Conservation (phyloP, 108 stramenopile species). For the Cylindrotheca closterium region DNA sequence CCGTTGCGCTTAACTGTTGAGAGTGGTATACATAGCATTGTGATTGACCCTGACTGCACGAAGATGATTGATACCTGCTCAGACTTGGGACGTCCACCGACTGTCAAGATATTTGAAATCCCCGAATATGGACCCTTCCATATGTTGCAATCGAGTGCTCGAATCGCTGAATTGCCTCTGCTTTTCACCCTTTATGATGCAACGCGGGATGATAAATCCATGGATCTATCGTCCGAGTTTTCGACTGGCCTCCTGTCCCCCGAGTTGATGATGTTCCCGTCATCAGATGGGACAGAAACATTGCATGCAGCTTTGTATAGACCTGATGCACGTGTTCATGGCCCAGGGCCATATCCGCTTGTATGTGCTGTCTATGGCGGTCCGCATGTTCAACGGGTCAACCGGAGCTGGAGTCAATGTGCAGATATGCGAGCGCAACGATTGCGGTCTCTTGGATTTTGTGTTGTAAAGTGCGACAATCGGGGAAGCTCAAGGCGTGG, state of each 20-base stretch:
- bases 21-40: constrained; percentile 66
- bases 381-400: constrained; percentile 92
- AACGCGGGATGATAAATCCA: constrained; percentile 39
- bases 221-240: constrained; percentile 15
- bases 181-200: constrained; percentile 49
- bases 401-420: constrained; percentile 70
- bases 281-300: constrained; percentile 53
- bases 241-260: constrained; percentile 41
- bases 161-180: constrained; percentile 13
- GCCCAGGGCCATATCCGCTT: constrained; percentile 85
- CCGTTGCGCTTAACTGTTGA: constrained; percentile 57
- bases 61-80: constrained; percentile 59
- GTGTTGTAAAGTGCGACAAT: constrained; percentile 95
- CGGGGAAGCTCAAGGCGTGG: constrained; percentile 90
- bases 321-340: constrained; percentile 67
- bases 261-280: constrained; percentile 58
- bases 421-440: constrained; percentile 89
- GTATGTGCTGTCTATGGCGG: constrained; percentile 93
- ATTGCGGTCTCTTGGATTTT: constrained; percentile 76
- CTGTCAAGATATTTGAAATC: constrained; percentile 46
- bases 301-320: constrained; percentile 82
- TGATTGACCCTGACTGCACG: constrained; percentile 62
- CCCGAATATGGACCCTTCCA: constrained; percentile 33
- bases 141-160: background rate
- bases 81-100: constrained; percentile 55